These are phyloP conservation scores for Isatis lusitanica DNA, from an alignment of 441 rosid species.

Conservation along the genomic window DNA sequence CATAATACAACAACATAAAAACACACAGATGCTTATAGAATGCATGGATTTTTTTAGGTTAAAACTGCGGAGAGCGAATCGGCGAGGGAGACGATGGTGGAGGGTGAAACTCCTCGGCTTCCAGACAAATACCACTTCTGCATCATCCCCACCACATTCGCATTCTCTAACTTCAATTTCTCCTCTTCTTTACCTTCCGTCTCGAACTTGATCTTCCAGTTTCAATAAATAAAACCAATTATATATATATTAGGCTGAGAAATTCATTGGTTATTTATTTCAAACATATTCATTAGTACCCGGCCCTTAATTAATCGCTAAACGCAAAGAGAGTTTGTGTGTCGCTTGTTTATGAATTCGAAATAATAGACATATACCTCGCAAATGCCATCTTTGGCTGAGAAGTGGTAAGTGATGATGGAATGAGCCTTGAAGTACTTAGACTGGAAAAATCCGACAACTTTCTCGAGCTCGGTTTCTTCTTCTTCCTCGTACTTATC, in stretches of 20 bases:
- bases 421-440: slow-evolving; percentile 76
- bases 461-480: slow-evolving; percentile 74
- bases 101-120: slow-evolving; percentile 69
- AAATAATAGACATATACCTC: slow-evolving; percentile 45
- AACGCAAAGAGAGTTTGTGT: too few relatives aligned
- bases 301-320: too few relatives aligned
- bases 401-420: slow-evolving; percentile 67
- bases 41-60: slow-evolving; percentile 34
- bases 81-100: slow-evolving; percentile 64
- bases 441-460: slow-evolving; percentile 78
- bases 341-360: too few relatives aligned
- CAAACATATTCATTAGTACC: too few relatives aligned
- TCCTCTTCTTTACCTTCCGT: slow-evolving; percentile 68
- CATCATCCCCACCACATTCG: slow-evolving; percentile 75
- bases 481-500: slow-evolving; percentile 95
- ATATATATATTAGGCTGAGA: not conserved
- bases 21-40: slow-evolving; percentile 19
- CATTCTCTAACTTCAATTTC: slow-evolving; percentile 61
- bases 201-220: slow-evolving; percentile 50
- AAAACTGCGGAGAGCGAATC: slow-evolving; percentile 49
- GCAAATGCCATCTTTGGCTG: slow-evolving; percentile 46
- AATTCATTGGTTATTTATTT: too few relatives aligned
- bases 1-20: not conserved
- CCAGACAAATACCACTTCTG: slow-evolving; percentile 89
- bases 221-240: not conserved